Evolutionary conservation across 2,329 filamentous ascomycete species (phyloP), one percentile per base, ranked within the genome.

Genomic region (Hyphodiscus sp.): DNA sequence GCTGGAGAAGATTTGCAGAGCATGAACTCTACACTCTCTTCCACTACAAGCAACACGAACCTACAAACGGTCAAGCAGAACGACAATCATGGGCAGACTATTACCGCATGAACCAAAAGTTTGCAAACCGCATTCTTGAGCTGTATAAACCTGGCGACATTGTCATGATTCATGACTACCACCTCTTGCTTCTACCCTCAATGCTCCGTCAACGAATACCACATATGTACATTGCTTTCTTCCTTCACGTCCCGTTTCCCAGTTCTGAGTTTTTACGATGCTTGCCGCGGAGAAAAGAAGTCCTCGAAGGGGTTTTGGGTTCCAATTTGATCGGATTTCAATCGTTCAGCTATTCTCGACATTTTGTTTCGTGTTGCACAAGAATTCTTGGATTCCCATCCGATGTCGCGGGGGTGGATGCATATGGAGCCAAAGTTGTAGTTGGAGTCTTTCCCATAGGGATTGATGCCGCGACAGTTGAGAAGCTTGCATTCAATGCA

Each of bases 321-420:
- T 83, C 92, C 52, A 96, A 96, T 70, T 85, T 97, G 75, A 83
- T 97, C 58, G 91, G 91, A 1, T 96, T 97, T 74, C 92, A 97
- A 71, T 94, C 91, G 8, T 94, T 91, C 74, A 94, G 91, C 69
- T 97, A 96, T 70, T 92, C 91, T 15, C 84, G 91, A 20, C 92
- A 97, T 70, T 97, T 97, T 69, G 83, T 90, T 41, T 96, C 90
- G 60, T 96, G 91, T 73, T 96, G 91, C 71, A 95, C 90, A 1
- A 83, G 91, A 23, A 87, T 96, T 47, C 78, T 96, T 8, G 88
- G 89, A n/a, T 95, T 95, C 65, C 87, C 90, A 45, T 95, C 90
- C 0, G 91, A 91, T 55, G 83, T 83, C 1, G 83, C 86, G 3
- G 90, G 91, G 6, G 89, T 96, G 5, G 89, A 96, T 68, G 89